phyloP scores from a whole-genome alignment of 768 basidiomycete genomes.

The Mycena belliarum region DNA sequence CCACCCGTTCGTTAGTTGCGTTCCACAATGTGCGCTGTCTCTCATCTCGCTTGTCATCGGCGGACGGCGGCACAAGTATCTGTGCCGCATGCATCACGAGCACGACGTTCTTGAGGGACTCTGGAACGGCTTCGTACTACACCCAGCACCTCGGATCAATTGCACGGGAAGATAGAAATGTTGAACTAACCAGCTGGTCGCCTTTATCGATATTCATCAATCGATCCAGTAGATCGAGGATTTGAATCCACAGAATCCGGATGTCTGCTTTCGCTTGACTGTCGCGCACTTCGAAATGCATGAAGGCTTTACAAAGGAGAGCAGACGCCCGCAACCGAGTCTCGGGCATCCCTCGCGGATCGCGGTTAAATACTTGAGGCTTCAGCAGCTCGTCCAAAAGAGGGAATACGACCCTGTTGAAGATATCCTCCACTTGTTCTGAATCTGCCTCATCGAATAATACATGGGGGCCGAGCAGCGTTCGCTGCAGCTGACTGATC shows the following conservation, averaged over 20 bases:
- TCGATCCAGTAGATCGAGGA: conserved; percentile 85
- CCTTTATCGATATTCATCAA: conserved; percentile 84
- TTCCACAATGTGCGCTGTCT: conserved; percentile 77
- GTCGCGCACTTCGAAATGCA: conserved; percentile 86
- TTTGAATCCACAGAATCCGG: conserved; percentile 80
- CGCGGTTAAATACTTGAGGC: conserved; percentile 74
- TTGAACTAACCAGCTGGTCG: conserved; percentile 77
- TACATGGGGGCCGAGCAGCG: conserved; percentile 77
- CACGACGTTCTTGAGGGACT: conserved; percentile 94
- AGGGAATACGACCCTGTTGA: conserved; percentile 89
- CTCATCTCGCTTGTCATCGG: conserved; percentile 52
- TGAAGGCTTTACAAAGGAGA: conserved; percentile 93
- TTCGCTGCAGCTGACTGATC: conserved; percentile 79
- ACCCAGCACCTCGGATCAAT: background rate
- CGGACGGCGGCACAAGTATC: conserved; percentile 72
- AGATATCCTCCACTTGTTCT: conserved; percentile 74
- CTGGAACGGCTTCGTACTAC: conserved; percentile 92
- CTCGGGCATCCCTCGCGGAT: conserved; percentile 88
- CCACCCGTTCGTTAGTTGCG: conserved; percentile 82
- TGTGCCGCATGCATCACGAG: conserved; percentile 93
- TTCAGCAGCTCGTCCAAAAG: conserved; percentile 89
- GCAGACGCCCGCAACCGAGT: conserved; percentile 85
- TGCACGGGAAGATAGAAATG: background rate
- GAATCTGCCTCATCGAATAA: conserved; percentile 59
- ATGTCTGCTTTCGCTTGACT: conserved; percentile 61